Conservation (phyloP, 305 asterid species). For the Lippia alba region DNA sequence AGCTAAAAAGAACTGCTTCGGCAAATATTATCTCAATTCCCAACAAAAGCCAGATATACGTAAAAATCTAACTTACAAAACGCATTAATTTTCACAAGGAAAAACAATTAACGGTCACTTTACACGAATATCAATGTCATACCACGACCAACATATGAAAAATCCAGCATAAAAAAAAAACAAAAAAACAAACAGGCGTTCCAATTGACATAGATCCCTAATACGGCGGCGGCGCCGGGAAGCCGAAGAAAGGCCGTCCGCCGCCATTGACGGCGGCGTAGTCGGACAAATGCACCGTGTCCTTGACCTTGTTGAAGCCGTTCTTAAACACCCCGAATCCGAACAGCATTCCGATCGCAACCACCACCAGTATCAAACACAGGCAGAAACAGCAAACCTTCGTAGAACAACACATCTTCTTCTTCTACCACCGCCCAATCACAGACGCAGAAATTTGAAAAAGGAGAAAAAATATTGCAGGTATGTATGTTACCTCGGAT, state of each 20-base stretch:
- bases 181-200: background rate
- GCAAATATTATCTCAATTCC: background rate
- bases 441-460: background rate
- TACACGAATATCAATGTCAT: background rate
- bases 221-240: conserved; percentile 58
- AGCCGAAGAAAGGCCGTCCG: conserved; percentile 59
- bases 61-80: background rate
- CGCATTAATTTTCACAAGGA: background rate
- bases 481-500: background rate
- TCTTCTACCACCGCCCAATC: background rate
- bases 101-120: background rate
- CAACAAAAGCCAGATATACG: background rate
- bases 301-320: conserved; percentile 68
- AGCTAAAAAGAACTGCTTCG: no score
- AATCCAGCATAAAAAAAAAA: background rate
- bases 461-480: background rate
- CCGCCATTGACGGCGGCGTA: conserved; percentile 28
- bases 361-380: conserved; percentile 50
- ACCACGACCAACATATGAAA: background rate
- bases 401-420: conserved; percentile 40
- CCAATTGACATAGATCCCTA: conserved; percentile 31
- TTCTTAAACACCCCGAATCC: conserved; percentile 76
- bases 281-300: conserved; percentile 43
- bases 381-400: conserved; percentile 63
- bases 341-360: conserved; percentile 62